Evolutionary conservation across 768 basidiomycete species (phyloP), one percentile per base, ranked within the genome.

Genomic region (Jaapia argillacea): DNA sequence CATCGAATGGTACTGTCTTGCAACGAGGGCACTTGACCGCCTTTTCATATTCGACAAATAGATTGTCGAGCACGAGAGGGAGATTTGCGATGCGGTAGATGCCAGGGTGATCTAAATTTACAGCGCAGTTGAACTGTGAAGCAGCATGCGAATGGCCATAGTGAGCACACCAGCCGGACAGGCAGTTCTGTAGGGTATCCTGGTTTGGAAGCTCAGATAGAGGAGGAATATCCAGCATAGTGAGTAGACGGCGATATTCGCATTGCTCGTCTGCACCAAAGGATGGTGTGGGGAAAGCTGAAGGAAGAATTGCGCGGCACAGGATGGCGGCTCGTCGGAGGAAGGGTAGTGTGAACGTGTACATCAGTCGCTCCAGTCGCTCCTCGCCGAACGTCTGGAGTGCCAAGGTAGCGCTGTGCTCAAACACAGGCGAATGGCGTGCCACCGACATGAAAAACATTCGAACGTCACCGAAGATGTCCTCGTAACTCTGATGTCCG

Each of bases 361-460:
- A 93, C 25, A 97, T 64, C 36, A 93, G 62, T 59, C 85, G 88
- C 54, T 92, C 84, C 38, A 97, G 83, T 27, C 83, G 71, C 3
- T 80, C 81, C 54, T 90, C 87, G 41, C 90, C 85, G 49, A 90
- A 82, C 3, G 80, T 75, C 35, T 83, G 79, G 42, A 93, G 81
- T 1, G 81, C 81, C 37, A 85, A 63, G 21, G 81, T 85, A 3
- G 87, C 83, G 0, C 81, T 86, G 52, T 87, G 87, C 48, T 91
- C 87, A 51, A 91, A 85, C 25, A 86, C 75, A 0, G 85, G 85
- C 0, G 87, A 91, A 55, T 92, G 89, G 2, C 89, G 81, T 20
- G 89, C 85, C 38, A 90, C 85, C 1, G 85, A 90, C 73, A 87
- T 85, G 67, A 88, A 88, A 59, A 91, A 90, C 75, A 87, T 84